Evolutionary conservation across 352 stramenopile genomes (phyloP).

Genomic region (Phytophthora hybrid): DNA sequence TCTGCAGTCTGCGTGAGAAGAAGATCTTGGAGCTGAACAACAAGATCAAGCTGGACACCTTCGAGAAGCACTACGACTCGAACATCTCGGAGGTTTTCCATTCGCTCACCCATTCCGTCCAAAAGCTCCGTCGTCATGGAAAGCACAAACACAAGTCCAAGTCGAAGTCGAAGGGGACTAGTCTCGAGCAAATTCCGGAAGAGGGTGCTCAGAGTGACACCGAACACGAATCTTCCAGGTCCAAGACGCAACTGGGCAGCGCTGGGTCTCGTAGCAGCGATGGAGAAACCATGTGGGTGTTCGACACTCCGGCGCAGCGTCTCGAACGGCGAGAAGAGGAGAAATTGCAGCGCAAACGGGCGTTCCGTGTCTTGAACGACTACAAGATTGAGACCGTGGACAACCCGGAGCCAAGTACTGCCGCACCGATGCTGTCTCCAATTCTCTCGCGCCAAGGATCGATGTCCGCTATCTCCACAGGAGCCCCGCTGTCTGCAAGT

Average conservation of each 20-base stretch:
- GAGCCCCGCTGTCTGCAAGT: slow-evolving; percentile 22
- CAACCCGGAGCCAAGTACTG: slow-evolving; percentile 20
- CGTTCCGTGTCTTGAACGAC: slow-evolving; percentile 63
- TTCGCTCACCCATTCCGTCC: slow-evolving; percentile 51
- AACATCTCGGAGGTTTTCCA: slow-evolving; percentile 69
- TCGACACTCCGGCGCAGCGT: slow-evolving; percentile 60
- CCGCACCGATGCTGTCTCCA: slow-evolving; percentile 27
- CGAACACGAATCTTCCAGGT: slow-evolving; percentile 26
- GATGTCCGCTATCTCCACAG: slow-evolving; percentile 25
- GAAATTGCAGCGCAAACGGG: slow-evolving; percentile 58
- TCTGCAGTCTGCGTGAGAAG: slow-evolving; percentile 63
- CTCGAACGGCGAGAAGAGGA: slow-evolving; percentile 61
- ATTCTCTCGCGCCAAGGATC: slow-evolving; percentile 37
- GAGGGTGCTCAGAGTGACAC: slow-evolving; percentile 22
- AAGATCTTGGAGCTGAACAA: slow-evolving; percentile 64
- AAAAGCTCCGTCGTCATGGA: slow-evolving; percentile 35
- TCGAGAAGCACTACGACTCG: slow-evolving; percentile 72
- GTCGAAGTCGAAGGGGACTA: slow-evolving; percentile 14
- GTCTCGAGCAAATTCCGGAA: slow-evolving; percentile 39
- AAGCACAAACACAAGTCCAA: slow-evolving; percentile 26
- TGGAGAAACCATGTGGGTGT: slow-evolving; percentile 63
- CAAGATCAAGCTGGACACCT: slow-evolving; percentile 58
- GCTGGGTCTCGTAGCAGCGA: slow-evolving; percentile 3
- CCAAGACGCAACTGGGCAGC: not conserved
- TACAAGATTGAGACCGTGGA: slow-evolving; percentile 58